Conservation (phyloP, 352 stramenopile species). For the Globisporangium middletonii region DNA sequence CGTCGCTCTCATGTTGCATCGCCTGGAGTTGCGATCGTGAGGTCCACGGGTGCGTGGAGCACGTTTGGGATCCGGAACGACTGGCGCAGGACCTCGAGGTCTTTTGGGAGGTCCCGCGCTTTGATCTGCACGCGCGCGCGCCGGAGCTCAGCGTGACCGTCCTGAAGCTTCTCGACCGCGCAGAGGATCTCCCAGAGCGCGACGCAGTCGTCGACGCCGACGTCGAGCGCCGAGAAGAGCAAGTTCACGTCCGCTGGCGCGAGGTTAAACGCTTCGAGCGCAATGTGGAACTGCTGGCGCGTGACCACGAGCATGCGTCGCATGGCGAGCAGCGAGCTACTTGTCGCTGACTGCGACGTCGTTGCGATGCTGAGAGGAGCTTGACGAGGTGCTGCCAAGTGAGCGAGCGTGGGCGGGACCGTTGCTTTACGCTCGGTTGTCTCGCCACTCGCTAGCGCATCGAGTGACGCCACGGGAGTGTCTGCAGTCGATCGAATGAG, state of each 20-base stretch:
- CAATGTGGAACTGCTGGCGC: slow-evolving; percentile 51
- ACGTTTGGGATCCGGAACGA: slow-evolving; percentile 10
- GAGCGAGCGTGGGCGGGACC: too few species aligned
- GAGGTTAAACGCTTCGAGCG: slow-evolving; percentile 47
- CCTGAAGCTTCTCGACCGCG: slow-evolving; percentile 36
- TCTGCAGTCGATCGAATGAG: neutral
- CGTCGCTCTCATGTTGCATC: neutral
- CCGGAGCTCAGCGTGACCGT: slow-evolving; percentile 33
- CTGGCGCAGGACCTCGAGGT: slow-evolving; percentile 28
- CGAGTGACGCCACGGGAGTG: neutral
- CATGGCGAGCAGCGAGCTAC: slow-evolving; percentile 19
- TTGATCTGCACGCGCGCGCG: slow-evolving; percentile 44
- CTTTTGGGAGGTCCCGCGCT: slow-evolving; percentile 26
- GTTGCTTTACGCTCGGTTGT: too few species aligned
- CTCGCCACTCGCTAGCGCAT: too few species aligned
- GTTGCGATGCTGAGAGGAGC: neutral
- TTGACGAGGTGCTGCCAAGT: neutral
- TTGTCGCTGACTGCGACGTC: neutral
- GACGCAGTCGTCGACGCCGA: slow-evolving; percentile 42
- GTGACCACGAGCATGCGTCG: slow-evolving; percentile 33
- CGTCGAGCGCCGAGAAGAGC: slow-evolving; percentile 53
- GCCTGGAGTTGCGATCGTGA: neutral
- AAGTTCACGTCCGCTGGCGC: slow-evolving; percentile 41
- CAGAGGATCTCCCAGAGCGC: slow-evolving; percentile 42
- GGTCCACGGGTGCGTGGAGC: slow-evolving; percentile 4